These are phyloP conservation scores for Claviceps citrina DNA, from an alignment of 2,329 filamentous ascomycete species.

Conservation along the genomic window DNA sequence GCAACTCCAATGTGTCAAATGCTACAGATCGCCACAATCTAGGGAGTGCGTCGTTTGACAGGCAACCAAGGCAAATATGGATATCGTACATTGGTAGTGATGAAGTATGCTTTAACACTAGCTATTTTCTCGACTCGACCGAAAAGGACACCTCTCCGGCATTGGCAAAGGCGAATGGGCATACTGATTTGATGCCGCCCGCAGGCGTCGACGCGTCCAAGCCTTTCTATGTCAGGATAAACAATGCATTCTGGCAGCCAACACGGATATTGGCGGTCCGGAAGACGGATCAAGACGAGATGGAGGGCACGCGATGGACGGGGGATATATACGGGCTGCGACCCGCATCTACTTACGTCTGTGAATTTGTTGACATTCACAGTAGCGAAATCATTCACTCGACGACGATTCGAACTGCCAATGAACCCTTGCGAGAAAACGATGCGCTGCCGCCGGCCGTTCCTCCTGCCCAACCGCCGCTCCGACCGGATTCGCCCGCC, in stretches of 20 bases:
- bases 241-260: constrained; percentile 66
- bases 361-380: constrained; percentile 57
- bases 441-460: constrained; percentile 16
- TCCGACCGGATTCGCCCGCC: constrained; percentile 60
- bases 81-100: constrained; percentile 66
- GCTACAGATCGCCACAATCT: constrained; percentile 64
- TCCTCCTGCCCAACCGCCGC: constrained; percentile 38
- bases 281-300: constrained; percentile 13
- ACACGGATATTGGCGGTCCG: constrained; percentile 47
- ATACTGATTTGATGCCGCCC: constrained; percentile 17
- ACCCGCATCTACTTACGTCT: constrained; percentile 61
- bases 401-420: constrained; percentile 52
- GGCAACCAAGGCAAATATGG: constrained; percentile 59
- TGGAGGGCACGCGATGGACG: constrained; percentile 41
- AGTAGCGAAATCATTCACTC: constrained; percentile 54
- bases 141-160: constrained; percentile 18
- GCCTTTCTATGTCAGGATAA: constrained; percentile 65
- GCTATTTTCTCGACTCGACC: constrained; percentile 37
- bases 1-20: constrained; percentile 58
- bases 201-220: constrained; percentile 51
- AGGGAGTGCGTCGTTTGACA: constrained; percentile 58
- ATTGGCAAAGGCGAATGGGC: constrained; percentile 13
- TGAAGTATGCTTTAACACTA: constrained; percentile 62
- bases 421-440: constrained; percentile 25
- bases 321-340: constrained; percentile 56